Percentiles rank a stretch among this genome's conserved stretches.
phyloP scores from a whole-genome alignment of 2,329 filamentous ascomycete genomes.

The Colletotrichum simmondsii region DNA sequence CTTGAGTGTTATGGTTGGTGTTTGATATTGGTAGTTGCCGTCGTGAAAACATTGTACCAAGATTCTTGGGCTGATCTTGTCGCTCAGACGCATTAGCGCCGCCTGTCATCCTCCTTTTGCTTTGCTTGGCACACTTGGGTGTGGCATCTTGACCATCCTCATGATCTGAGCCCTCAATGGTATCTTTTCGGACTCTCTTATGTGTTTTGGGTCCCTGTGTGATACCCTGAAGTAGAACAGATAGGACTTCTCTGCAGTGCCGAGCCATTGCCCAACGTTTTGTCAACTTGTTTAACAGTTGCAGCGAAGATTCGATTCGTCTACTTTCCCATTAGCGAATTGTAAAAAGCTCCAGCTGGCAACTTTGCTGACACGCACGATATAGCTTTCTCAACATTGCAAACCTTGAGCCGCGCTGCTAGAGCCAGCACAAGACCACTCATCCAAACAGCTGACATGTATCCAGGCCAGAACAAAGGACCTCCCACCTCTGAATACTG shows the following conservation, averaged over 20 bases:
- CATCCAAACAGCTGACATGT: slow-evolving; percentile 49
- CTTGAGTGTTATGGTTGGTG: background rate
- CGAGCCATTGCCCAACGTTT: slow-evolving; percentile 24
- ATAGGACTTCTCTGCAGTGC: slow-evolving; percentile 28
- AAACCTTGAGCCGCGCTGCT: slow-evolving; percentile 34
- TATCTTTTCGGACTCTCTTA: background rate
- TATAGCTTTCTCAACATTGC: background rate
- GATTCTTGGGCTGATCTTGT: background rate
- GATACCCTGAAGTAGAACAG: slow-evolving; percentile 5
- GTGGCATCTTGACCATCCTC: background rate
- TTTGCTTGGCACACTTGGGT: background rate
- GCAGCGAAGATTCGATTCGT: background rate
- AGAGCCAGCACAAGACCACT: slow-evolving; percentile 48
- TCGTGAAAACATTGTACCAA: background rate
- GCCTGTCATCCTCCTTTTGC: background rate
- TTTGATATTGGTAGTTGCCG: background rate
- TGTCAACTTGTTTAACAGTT: slow-evolving; percentile 4
- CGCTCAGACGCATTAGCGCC: background rate
- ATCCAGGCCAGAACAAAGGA: slow-evolving; percentile 45
- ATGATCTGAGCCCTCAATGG: background rate
- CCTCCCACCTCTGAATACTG: background rate
- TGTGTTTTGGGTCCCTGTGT: background rate
- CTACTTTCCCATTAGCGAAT: slow-evolving; percentile 1
- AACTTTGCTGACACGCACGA: background rate
- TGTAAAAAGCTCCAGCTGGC: background rate